Conservation (phyloP, 208 protist species). For the Leishmania martiniquensis region DNA sequence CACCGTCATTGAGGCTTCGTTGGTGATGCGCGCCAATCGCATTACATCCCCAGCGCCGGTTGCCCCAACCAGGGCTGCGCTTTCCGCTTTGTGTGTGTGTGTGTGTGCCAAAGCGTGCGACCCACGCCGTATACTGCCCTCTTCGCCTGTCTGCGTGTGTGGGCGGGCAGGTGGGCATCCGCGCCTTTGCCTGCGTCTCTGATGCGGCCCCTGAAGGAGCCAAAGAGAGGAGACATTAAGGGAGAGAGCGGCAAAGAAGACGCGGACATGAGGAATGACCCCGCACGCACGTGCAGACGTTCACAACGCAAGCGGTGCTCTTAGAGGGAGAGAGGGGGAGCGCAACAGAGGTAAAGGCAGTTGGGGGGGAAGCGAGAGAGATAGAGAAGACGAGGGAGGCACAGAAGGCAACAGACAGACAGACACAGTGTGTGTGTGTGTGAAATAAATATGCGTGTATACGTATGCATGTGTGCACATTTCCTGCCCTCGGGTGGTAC, state of each 20-base stretch:
- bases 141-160: too few species aligned
- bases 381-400: not conserved
- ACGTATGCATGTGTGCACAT: not conserved
- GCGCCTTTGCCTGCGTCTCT: not conserved
- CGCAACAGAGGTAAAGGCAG: not conserved
- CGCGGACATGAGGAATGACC: not conserved
- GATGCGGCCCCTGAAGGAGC: not conserved
- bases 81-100: not conserved
- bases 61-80: not conserved
- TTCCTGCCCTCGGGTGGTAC: not conserved
- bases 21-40: not conserved
- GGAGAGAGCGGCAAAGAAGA: not conserved
- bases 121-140: too few species aligned
- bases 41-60: not conserved
- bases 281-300: not conserved
- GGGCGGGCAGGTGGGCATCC: too few species aligned
- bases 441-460: too few species aligned
- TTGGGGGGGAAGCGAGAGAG: not conserved
- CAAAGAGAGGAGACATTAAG: not conserved
- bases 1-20: not conserved
- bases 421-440: not conserved
- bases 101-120: too few species aligned
- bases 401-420: not conserved
- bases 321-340: not conserved
- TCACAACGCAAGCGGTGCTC: not conserved